Conservation (phyloP, 2,329 filamentous ascomycete genomes). For the Aspergillus costaricaensis region DNA sequence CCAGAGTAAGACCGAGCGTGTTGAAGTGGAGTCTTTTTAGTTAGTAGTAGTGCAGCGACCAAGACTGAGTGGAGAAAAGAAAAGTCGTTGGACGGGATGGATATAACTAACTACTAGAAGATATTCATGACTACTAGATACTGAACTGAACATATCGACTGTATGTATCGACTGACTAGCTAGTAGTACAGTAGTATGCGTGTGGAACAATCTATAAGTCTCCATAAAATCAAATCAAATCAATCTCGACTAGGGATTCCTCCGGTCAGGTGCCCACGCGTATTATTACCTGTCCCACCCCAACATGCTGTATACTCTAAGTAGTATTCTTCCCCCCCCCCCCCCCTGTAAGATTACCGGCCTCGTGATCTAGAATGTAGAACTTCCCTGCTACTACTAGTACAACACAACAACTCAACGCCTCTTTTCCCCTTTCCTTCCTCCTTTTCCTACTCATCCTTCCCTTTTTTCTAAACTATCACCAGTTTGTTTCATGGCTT, state of each 20-base stretch:
- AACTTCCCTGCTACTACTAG: neutral
- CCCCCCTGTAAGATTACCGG: neutral
- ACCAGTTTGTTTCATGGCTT: neutral
- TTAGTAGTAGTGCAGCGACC: neutral
- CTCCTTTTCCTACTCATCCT: neutral
- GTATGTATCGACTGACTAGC: no score
- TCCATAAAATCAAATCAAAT: no score
- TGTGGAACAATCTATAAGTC: no score
- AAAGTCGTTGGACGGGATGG: neutral
- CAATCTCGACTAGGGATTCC: neutral
- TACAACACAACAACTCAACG: neutral
- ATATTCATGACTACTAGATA: no score
- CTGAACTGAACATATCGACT: no score
- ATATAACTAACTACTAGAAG: no score
- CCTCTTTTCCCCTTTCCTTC: neutral
- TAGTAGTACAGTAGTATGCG: no score
- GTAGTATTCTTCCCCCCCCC: no score
- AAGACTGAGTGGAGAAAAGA: neutral
- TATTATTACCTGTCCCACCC: no score
- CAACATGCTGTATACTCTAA: no score
- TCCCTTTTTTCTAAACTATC: neutral
- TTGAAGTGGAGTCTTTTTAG: neutral
- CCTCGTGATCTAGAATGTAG: neutral
- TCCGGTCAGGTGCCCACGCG: neutral
- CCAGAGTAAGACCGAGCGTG: neutral